Base-by-base conservation (phyloP, 129 eudicot species). In the Deinandra increscens region DNA sequence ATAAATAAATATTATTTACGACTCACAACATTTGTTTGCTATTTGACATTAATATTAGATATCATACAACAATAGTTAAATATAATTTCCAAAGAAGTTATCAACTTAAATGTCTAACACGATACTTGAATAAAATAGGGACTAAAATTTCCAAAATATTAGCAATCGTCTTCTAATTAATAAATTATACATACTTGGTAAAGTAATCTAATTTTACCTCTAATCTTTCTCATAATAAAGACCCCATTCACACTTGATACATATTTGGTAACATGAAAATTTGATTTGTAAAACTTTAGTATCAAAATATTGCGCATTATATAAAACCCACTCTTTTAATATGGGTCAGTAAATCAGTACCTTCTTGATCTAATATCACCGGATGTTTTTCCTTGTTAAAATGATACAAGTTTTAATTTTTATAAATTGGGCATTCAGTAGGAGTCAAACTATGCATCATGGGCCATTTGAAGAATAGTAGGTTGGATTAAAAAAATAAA, bases 401-500 rank as follows among this genome's bases (percentile, higher is more conserved):
- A n/a, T n/a, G n/a, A 26, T 26, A 3, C 31, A 3, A 26, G 31
- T 26, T 26, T 3, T 1, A 26, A 26, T n/a, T 26, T 3, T 3
- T 26, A 26, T 3, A 26, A 26, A 26, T 3, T 26, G 3, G 31
- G 3, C 31, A 26, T 26, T 26, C 1, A 3, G 31, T 26, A 26
- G 31, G 1, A 3, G 31, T 26, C 3, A 26, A 26, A 26, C 1
- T 1, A 26, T 26, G 31, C 3, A 14, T 19, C 1, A 9, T 1
- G 10, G 37, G 46, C 4, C n/a, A n/a, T n/a, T n/a, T n/a, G 45
- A 48, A 53, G 42, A 53, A 26, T 41, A 64, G 64, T 53, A 39
- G 78, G 78, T 53, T 51, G 38, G 54, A 74, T 51, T 39, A 38
- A 2, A 31, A 48, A 74, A 64, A 19, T 3, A 44, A 44, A 4